Base-by-base conservation (phyloP, 2,329 filamentous ascomycete species). In the Tricladium varicosporioides region DNA sequence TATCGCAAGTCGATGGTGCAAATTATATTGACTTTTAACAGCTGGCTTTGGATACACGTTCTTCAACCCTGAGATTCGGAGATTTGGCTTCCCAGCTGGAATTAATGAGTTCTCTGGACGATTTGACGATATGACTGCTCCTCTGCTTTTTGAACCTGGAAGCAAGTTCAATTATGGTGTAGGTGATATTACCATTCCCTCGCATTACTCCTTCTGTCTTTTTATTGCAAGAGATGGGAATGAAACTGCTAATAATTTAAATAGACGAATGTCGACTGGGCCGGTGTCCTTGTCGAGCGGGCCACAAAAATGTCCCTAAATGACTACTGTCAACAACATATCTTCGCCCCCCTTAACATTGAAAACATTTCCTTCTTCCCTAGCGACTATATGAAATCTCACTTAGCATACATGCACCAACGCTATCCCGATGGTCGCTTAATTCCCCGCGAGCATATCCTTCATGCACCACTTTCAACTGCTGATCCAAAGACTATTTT, bases 141-240 rank as follows among this genome's bases (percentile, higher is more conserved):
- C 65, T 0, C 69, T 89, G 14, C 68, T 87, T 1, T 83, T 85
- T 61, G 83, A 89, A 63, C 85, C 86, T 0, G 85, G 85, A 0
- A 76, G 78, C n/a, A 74, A 73, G 4, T 88, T 81, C 79, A 76
- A 84, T 56, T 88, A 88, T 18, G 80, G 80, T 0, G 78, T 82
- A 69, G 73, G 75, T 71, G n/a, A n/a, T n/a, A n/a, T n/a, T n/a
- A n/a, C n/a, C n/a, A n/a, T 62, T 4, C 27, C 16, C 10, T 11
- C 22, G 13, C 51, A 14, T 18, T 51, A 33, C 27, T 44, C n/a
- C n/a, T n/a, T n/a, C n/a, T n/a, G n/a, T n/a, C n/a, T n/a, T n/a
- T n/a, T n/a, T n/a, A n/a, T n/a, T n/a, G n/a, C n/a, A n/a, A n/a
- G n/a, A n/a, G n/a, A n/a, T n/a, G n/a, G n/a, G n/a, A n/a, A n/a